phyloP scores from a whole-genome alignment of 2,329 filamentous ascomycete species.

The Fusarium oxysporum region DNA sequence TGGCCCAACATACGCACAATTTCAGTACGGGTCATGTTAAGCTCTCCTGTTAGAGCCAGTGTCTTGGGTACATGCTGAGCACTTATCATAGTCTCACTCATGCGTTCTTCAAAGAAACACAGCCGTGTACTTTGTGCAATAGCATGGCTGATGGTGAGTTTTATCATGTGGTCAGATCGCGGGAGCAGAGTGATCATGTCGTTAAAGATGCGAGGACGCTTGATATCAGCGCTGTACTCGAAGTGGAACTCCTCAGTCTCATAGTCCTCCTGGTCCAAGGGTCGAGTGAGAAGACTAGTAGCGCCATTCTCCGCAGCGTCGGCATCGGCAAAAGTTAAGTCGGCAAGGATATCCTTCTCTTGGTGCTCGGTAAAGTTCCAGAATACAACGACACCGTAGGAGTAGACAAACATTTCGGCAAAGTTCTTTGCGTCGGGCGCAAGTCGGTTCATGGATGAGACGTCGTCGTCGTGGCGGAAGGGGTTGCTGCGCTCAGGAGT shows the following conservation, averaged over 20 bases:
- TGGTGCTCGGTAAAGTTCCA: conserved; percentile 98
- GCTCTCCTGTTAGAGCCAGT: conserved; percentile 86
- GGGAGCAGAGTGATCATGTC: conserved; percentile 98
- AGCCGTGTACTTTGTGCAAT: conserved; percentile 98
- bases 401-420: conserved; percentile 97
- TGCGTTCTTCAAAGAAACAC: conserved; percentile 94
- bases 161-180: conserved; percentile 96
- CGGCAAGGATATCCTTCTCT: conserved; percentile 95
- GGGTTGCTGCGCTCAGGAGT: conserved; percentile 46
- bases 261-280: conserved; percentile 88
- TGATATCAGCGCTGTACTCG: conserved; percentile 89
- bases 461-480: conserved; percentile 53
- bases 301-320: conserved; percentile 71
- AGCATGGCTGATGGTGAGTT: conserved; percentile 95
- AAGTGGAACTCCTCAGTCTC: conserved; percentile 99
- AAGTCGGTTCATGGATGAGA: conserved; percentile 68
- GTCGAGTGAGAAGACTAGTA: conserved; percentile 77
- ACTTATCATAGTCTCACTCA: conserved; percentile 93
- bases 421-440: conserved; percentile 80
- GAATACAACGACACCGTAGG: conserved; percentile 96
- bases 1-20: conserved; percentile 92
- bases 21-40: conserved; percentile 92
- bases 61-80: conserved; percentile 92
- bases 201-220: conserved; percentile 93
- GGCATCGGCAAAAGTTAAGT: conserved; percentile 87